Conservation (phyloP, 1,284 basidiomycete species). For the Malassezia cuniculi region DNA sequence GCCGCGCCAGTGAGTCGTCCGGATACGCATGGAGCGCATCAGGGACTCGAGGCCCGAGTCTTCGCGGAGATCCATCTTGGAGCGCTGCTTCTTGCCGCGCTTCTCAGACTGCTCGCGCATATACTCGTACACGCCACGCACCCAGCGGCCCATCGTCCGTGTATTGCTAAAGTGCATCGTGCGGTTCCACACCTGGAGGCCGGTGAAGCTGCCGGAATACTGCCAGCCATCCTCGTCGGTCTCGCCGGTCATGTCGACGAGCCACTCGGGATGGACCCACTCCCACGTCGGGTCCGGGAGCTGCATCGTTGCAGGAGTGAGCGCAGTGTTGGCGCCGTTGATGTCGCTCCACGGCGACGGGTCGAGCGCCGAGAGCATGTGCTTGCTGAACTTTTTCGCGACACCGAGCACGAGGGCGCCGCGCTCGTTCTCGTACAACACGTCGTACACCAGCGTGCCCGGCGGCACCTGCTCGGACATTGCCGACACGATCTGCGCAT, state of each 20-base stretch:
- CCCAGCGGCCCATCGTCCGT: slow-evolving; percentile 2
- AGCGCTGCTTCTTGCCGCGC: slow-evolving; percentile 16
- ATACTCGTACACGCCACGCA: slow-evolving; percentile 2
- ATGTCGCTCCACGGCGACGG: slow-evolving; percentile 37
- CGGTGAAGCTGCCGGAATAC: slow-evolving; percentile 33
- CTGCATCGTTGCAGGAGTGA: slow-evolving; percentile 40
- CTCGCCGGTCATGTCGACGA: slow-evolving; percentile 43
- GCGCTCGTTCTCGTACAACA: slow-evolving; percentile 42
- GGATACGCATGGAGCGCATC: slow-evolving; percentile 26
- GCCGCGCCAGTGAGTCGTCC: slow-evolving; percentile 32
- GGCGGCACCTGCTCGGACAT: slow-evolving; percentile 21
- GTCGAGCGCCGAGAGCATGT: slow-evolving; percentile 37
- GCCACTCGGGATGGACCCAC: slow-evolving; percentile 41
- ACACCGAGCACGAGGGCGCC: slow-evolving; percentile 39
- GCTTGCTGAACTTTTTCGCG: slow-evolving; percentile 34
- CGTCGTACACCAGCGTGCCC: slow-evolving; percentile 22
- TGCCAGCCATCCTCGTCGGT: slow-evolving; percentile 44
- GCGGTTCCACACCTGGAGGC: slow-evolving; percentile 7
- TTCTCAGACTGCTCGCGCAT: slow-evolving; percentile 1
- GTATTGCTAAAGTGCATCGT: slow-evolving; percentile 4
- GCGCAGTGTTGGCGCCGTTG: slow-evolving; percentile 24
- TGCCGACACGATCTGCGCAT: slow-evolving; percentile 22
- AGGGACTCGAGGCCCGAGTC: slow-evolving; percentile 39
- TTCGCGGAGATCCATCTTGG: slow-evolving; percentile 24
- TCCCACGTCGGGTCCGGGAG: slow-evolving; percentile 43